Percentiles rank a stretch among this genome's conserved stretches.
Conservation (phyloP, 441 rosid species). For the Syzygium syzygioides region DNA sequence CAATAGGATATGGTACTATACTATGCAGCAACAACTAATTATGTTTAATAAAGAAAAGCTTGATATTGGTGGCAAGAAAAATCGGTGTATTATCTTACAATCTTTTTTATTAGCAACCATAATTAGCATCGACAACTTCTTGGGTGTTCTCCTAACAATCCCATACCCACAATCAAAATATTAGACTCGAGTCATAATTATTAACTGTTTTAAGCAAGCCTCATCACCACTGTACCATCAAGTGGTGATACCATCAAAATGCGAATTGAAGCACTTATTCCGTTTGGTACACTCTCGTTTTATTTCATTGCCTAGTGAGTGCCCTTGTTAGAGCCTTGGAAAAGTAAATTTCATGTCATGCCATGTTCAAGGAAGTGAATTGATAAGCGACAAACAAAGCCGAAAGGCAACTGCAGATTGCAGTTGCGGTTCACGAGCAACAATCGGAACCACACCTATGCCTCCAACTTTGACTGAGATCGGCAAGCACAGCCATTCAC, state of each 20-base stretch:
- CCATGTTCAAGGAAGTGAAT: background rate
- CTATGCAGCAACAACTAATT: background rate
- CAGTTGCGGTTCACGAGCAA: background rate
- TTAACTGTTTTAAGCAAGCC: background rate
- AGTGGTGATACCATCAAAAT: no score
- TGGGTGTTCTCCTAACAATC: background rate
- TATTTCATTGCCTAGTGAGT: background rate
- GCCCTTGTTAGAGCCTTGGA: background rate
- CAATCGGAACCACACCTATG: background rate
- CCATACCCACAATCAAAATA: background rate
- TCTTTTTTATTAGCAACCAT: background rate
- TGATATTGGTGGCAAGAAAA: background rate
- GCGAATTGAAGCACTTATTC: background rate
- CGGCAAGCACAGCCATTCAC: background rate
- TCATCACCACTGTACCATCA: fast-evolving
- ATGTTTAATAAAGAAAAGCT: background rate
- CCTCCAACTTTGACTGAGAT: background rate
- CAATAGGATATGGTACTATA: background rate
- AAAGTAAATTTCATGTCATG: background rate
- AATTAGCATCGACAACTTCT: background rate
- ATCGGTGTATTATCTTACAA: background rate
- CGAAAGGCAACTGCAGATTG: background rate
- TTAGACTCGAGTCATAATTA: fast-evolving
- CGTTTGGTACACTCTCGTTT: background rate
- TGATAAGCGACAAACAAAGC: background rate